Evolutionary conservation across 1,284 basidiomycete species (phyloP), one percentile per base, ranked within the genome.

Genomic region (Thecaphora thlaspeos): DNA sequence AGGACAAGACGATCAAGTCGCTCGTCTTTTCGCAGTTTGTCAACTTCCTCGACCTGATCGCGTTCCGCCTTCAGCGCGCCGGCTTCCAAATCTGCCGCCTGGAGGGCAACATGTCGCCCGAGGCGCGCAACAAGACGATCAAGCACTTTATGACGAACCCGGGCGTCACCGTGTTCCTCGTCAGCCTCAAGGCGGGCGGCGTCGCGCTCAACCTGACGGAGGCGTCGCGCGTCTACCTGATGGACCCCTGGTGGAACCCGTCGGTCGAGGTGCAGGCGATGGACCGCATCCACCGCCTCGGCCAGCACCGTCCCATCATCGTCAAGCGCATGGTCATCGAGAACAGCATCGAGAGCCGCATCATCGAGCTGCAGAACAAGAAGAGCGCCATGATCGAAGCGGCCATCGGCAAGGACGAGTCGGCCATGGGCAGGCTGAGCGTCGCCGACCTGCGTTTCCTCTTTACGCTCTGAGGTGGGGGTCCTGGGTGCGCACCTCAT

Each of bases 1-100:
- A 93, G 74, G 91, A 97, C 78, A 84, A 87, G 40, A 95, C 92
- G 11, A 92, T 91, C 55, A 99, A 99, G 82, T 92, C 89, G 76
- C 84, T 99, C 46, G 94, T 99, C 24, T 99, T 95, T 77, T 90
- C 87, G 60, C 91, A 94, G 79, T 93, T 93, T 76, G 89, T 91
- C 49, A 91, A 88, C 78, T 81, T 80, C 58, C 68, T 82, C 28
- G 83, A 97, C 76, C 81, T 98, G 51, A 92, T 97, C 71, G 92
- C 92, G 4, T 95, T 88, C 78, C 83, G 95, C 49, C 81, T 99
- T 54, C 91, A 96, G 78, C 86, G 86, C 51, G 90, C 92, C 39
- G 94, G 94, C 0, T 81, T 79, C 71, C 78, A 93, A 86, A 86
- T 95, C 51, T 97, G 92, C 75, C 88, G 95, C 37, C 81, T 98